Percentiles rank a stretch among this genome's conserved stretches.
These are phyloP conservation scores for Penicillium frequentans DNA, from an alignment of 2,329 filamentous ascomycete genomes.

Conservation along the genomic window DNA sequence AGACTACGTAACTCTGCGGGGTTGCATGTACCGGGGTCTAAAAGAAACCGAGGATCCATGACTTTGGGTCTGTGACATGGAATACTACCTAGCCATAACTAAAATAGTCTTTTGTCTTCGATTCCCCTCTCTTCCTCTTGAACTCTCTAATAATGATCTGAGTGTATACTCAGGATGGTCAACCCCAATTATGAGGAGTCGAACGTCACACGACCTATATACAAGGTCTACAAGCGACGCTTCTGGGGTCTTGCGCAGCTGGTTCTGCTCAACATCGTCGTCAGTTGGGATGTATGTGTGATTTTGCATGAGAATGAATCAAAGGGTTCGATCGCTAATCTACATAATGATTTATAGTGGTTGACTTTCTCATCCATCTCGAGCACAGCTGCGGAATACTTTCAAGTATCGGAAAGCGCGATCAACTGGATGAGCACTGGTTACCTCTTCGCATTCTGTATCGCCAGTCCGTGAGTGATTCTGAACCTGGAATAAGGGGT, in stretches of 20 bases:
- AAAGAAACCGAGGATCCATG: neutral
- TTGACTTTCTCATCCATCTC: constrained; percentile 87
- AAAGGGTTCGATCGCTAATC: neutral
- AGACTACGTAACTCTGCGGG: constrained; percentile 1
- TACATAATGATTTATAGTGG: constrained; percentile 60
- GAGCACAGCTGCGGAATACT: constrained; percentile 71
- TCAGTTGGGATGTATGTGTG: constrained; percentile 85
- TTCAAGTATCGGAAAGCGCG: constrained; percentile 67
- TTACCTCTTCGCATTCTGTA: constrained; percentile 82
- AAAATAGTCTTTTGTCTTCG: neutral
- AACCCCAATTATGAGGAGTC: constrained; percentile 1
- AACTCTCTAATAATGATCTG: neutral
- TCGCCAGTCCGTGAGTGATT: constrained; percentile 61
- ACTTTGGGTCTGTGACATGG: neutral
- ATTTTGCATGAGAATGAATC: neutral
- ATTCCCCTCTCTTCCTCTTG: neutral
- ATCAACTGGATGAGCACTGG: constrained; percentile 93
- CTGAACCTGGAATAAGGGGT: neutral
- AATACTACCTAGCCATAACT: neutral
- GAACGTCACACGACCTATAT: constrained; percentile 31
- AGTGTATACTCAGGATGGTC: neutral
- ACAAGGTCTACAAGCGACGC: constrained; percentile 74
- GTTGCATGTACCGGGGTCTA: constrained; percentile 3
- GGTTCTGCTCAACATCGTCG: constrained; percentile 84
- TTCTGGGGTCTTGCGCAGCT: constrained; percentile 87